A percentile compares a stretch with the other conserved stretches of the same genome.
Conservation (phyloP, 805 yeast species). For the Cyberlindnera subsufficiens region DNA sequence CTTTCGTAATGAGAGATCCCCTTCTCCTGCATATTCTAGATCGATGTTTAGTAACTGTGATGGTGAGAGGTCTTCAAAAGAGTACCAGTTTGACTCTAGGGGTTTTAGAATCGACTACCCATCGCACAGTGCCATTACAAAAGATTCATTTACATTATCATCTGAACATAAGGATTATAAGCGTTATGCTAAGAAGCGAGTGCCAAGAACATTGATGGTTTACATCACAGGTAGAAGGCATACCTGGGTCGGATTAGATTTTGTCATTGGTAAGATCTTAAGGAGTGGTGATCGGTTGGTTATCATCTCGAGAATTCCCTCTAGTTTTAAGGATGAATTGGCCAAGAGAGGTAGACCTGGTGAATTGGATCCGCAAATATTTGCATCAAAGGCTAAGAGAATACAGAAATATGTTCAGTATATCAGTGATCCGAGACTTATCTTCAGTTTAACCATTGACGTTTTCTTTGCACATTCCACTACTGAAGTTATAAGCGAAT, state of each 20-base stretch:
- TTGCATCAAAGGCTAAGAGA: conserved; percentile 1
- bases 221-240: conserved; percentile 68
- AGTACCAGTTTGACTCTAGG: conserved; percentile 1
- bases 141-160: conserved; percentile 11
- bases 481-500: conserved; percentile 49
- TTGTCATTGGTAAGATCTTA: conserved; percentile 48
- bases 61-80: neutral
- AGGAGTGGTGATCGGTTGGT: conserved; percentile 65
- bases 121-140: conserved; percentile 9
- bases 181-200: neutral
- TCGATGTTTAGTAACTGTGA: neutral
- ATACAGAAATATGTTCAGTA: conserved; percentile 35
- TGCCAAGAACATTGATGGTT: conserved; percentile 46
- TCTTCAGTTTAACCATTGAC: conserved; percentile 54
- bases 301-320: conserved; percentile 47
- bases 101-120: conserved; percentile 22
- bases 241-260: conserved; percentile 81
- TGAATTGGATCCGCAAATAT: neutral
- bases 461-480: conserved; percentile 49
- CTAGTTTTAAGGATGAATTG: conserved; percentile 3
- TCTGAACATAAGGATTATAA: neutral
- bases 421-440: conserved; percentile 11
- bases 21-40: neutral
- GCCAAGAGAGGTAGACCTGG: conserved; percentile 1
- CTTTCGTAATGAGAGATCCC: conserved; percentile 3